phyloP scores from a whole-genome alignment of 345 rosid species.

The Arabis hirsuta region DNA sequence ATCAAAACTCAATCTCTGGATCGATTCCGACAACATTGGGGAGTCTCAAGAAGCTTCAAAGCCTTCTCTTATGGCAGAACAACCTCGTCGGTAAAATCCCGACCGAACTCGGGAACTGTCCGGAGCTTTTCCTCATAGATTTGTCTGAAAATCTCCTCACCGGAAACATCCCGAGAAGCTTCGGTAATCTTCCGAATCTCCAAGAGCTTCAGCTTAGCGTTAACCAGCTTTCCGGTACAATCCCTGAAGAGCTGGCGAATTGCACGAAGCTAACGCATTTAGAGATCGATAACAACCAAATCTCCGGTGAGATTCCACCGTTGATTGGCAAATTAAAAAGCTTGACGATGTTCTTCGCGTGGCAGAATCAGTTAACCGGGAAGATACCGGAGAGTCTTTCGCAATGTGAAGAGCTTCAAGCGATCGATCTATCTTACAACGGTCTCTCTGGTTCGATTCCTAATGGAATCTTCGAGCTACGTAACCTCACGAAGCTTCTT shows the following conservation, averaged over 20 bases:
- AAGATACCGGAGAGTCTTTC: conserved; percentile 69
- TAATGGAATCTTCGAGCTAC: conserved; percentile 57
- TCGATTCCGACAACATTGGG: conserved; percentile 70
- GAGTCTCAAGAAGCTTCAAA: conserved; percentile 75
- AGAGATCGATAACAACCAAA: conserved; percentile 75
- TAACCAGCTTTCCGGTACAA: conserved; percentile 77
- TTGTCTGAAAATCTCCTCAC: conserved; percentile 78
- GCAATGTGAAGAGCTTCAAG: conserved; percentile 75
- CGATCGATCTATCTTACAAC: conserved; percentile 91
- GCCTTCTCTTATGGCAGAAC: conserved; percentile 88
- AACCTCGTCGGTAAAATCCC: conserved; percentile 84
- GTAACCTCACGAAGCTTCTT: conserved; percentile 82
- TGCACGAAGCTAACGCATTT: conserved; percentile 71
- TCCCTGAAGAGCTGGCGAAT: conserved; percentile 72
- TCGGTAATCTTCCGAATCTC: conserved; percentile 77
- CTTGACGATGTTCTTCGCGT: conserved; percentile 82
- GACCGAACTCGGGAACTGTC: conserved; percentile 65
- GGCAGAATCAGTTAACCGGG: conserved; percentile 89
- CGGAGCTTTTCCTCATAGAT: conserved; percentile 70
- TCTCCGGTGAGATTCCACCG: conserved; percentile 79
- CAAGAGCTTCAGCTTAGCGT: conserved; percentile 88
- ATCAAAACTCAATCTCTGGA: conserved; percentile 89
- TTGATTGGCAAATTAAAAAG: conserved; percentile 63
- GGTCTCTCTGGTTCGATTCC: conserved; percentile 77
- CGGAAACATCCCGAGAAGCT: conserved; percentile 77